Evolutionary conservation across 441 rosid genomes (phyloP).

Genomic region (Euphorbia schlechtendalii): DNA sequence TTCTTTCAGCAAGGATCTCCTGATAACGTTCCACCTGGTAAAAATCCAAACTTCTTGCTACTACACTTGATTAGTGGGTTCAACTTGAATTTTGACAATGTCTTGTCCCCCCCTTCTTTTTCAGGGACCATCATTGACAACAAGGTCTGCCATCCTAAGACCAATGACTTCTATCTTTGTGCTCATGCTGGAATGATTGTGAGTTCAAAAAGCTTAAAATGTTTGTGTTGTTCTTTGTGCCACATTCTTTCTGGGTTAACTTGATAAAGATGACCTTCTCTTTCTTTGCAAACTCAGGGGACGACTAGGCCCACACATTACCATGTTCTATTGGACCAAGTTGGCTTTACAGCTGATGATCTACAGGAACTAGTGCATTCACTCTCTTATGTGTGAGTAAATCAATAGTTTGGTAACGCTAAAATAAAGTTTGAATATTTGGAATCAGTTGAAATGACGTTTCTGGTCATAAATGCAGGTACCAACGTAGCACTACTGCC

Average conservation of each 20-base stretch:
- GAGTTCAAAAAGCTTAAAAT: slow-evolving; percentile 26
- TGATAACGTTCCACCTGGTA: slow-evolving; percentile 60
- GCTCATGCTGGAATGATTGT: slow-evolving; percentile 98
- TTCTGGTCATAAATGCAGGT: slow-evolving; percentile 27
- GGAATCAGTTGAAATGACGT: neutral
- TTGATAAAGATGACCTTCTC: no score
- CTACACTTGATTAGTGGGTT: neutral
- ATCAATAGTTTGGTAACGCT: neutral
- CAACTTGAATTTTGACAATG: neutral
- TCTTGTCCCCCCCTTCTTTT: no score
- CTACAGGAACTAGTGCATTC: slow-evolving; percentile 55
- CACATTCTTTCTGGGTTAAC: no score
- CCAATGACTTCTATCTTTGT: slow-evolving; percentile 85
- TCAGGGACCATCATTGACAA: slow-evolving; percentile 81
- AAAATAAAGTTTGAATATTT: neutral
- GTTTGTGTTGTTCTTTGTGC: no score
- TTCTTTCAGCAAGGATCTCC: slow-evolving; percentile 44
- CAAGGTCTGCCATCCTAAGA: slow-evolving; percentile 70
- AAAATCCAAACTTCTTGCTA: no score
- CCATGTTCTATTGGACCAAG: slow-evolving; percentile 68
- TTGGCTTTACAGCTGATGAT: slow-evolving; percentile 72
- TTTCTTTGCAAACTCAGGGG: no score
- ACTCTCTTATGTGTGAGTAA: slow-evolving; percentile 55
- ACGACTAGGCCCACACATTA: slow-evolving; percentile 93
- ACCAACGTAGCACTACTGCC: slow-evolving; percentile 60